Evolutionary conservation across 768 basidiomycete genomes (phyloP).

Genomic region (Rhodosporidiobolus sp.): DNA sequence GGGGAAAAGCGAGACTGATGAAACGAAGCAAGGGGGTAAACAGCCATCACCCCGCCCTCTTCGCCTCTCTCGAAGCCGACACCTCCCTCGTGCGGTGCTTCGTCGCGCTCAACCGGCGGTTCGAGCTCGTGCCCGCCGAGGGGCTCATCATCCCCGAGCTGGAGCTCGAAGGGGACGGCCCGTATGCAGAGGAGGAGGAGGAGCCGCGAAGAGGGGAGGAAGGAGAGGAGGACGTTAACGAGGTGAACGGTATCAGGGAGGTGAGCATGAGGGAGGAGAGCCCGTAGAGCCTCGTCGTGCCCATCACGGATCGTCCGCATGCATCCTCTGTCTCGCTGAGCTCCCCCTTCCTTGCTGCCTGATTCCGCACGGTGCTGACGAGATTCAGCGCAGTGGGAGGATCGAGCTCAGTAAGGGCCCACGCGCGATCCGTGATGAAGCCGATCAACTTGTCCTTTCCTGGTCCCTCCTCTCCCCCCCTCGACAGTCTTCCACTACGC

Average conservation of each 20-base stretch:
- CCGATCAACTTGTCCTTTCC: background rate
- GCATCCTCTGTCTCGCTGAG: too few species aligned
- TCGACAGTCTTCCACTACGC: background rate
- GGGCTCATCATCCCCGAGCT: slow-evolving; percentile 37
- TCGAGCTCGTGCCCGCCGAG: slow-evolving; percentile 42
- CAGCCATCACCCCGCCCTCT: slow-evolving; percentile 14
- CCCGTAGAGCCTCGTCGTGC: too few species aligned
- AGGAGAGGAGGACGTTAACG: background rate
- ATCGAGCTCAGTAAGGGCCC: too few species aligned
- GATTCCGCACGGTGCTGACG: too few species aligned
- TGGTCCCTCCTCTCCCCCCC: background rate
- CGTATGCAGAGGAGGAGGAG: background rate
- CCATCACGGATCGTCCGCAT: too few species aligned
- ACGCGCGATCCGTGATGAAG: too few species aligned
- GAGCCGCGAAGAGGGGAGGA: background rate
- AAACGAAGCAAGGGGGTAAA: background rate
- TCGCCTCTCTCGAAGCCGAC: slow-evolving; percentile 43
- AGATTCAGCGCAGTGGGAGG: too few species aligned
- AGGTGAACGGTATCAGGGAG: background rate
- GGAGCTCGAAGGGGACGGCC: background rate
- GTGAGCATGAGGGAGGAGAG: background rate
- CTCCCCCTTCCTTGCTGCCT: too few species aligned
- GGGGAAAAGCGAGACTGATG: too few species aligned
- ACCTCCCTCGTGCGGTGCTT: slow-evolving; percentile 49
- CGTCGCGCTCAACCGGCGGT: slow-evolving; percentile 45